phyloP scores from a whole-genome alignment of 768 basidiomycete species.

The Termitomyces sp. region DNA sequence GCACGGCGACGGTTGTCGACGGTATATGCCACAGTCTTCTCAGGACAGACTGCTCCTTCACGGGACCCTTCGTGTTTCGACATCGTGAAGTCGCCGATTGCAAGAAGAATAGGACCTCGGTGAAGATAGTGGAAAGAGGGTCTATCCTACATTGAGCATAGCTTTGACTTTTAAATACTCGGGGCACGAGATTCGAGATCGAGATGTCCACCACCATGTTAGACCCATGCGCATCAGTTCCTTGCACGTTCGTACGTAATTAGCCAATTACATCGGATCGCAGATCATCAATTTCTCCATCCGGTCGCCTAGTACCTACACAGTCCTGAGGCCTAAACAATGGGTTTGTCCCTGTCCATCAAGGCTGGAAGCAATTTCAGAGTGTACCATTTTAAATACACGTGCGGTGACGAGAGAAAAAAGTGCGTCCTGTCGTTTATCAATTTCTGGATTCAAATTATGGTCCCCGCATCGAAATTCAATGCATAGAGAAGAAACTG shows the following conservation, averaged over 20 bases:
- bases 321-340: neutral
- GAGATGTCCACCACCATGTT: conserved; percentile 2
- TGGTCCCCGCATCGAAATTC: neutral
- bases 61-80: conserved; percentile 31
- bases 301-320: neutral
- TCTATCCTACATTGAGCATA: neutral
- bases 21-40: conserved; percentile 27
- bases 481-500: neutral
- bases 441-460: neutral
- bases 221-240: neutral
- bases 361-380: neutral
- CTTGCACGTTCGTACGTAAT: conserved; percentile 26
- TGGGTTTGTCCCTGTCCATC: neutral
- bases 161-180: conserved; percentile 2
- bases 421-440: neutral
- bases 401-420: neutral
- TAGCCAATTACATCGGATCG: conserved; percentile 21
- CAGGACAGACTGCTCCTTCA: conserved; percentile 25
- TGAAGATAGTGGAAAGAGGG: neutral
- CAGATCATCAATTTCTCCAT: neutral
- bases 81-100: conserved; percentile 11
- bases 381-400: neutral
- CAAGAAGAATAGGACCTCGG: conserved; percentile 2
- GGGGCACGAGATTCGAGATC: conserved; percentile 4
- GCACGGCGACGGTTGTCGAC: conserved; percentile 72